These are phyloP conservation scores for Populus hybrid DNA, from an alignment of 441 rosid genomes.

Conservation along the genomic window DNA sequence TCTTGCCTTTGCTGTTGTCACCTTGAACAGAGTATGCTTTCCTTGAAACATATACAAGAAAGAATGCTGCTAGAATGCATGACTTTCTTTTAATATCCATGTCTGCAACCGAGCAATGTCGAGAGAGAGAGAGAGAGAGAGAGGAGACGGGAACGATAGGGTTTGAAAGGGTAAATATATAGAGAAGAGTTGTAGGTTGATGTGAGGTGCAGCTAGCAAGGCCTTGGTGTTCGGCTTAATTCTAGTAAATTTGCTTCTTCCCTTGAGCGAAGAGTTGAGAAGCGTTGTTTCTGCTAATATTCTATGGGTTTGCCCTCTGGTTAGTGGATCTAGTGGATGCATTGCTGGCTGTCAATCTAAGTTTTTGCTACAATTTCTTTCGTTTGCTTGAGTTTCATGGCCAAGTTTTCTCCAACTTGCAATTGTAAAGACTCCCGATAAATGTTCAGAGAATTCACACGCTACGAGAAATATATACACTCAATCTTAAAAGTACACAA, in stretches of 20 bases:
- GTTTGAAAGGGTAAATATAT: neutral
- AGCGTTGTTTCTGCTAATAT: slow-evolving; percentile 13
- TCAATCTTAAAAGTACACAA: too few relatives aligned
- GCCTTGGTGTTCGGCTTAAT: slow-evolving; percentile 30
- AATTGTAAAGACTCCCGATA: neutral
- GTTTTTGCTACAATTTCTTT: too few relatives aligned
- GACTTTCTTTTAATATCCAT: slow-evolving; percentile 18
- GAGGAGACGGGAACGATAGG: neutral
- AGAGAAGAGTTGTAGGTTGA: neutral
- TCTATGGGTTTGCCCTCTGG: neutral
- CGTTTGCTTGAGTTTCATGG: neutral
- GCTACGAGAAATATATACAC: too few relatives aligned
- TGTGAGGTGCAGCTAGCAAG: slow-evolving; percentile 4
- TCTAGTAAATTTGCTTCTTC: slow-evolving; percentile 20
- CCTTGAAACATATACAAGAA: slow-evolving; percentile 17
- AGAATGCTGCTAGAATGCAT: slow-evolving; percentile 16
- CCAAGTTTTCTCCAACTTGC: neutral
- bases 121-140: neutral
- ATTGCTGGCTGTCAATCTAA: too few relatives aligned
- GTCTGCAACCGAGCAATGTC: neutral
- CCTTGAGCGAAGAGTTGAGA: slow-evolving; percentile 11
- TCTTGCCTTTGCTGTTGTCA: neutral
- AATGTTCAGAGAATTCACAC: neutral
- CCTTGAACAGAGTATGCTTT: slow-evolving; percentile 17
- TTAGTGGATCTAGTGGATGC: neutral